phyloP scores from a whole-genome alignment of 148 eudicot species.

The Persicaria tinctoria region DNA sequence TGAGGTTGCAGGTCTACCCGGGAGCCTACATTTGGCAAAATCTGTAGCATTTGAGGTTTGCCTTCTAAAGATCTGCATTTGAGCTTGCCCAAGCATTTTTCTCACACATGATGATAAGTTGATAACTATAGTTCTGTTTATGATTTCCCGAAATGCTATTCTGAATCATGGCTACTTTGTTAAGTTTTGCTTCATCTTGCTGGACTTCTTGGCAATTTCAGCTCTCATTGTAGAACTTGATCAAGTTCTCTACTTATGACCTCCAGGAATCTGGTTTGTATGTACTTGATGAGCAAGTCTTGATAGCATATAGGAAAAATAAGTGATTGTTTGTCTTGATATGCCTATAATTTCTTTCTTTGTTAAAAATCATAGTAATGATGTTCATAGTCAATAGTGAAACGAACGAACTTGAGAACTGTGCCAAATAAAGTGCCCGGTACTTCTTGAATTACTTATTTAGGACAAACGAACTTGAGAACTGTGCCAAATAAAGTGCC shows the following conservation, averaged over 20 bases:
- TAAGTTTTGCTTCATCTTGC: background rate
- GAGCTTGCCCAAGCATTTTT: background rate
- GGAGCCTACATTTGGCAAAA: constrained; percentile 67
- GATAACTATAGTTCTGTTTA: background rate
- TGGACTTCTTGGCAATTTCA: background rate
- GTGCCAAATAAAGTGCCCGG: too few relatives aligned
- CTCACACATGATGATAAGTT: background rate
- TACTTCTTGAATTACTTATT: background rate
- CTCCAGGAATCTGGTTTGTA: background rate
- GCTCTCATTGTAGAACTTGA: background rate
- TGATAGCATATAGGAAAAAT: background rate
- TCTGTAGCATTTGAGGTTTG: constrained; percentile 76
- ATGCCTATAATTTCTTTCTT: background rate
- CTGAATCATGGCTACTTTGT: background rate
- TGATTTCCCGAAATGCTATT: background rate
- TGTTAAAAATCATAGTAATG: background rate
- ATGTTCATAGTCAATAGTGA: background rate
- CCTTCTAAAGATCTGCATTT: constrained; percentile 5
- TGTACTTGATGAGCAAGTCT: background rate
- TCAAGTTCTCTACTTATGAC: background rate
- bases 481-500: background rate
- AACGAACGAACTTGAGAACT: background rate
- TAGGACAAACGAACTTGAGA: background rate
- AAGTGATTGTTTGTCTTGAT: background rate
- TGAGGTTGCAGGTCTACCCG: constrained; percentile 67